phyloP scores from a whole-genome alignment of 2,329 filamentous ascomycete species.

The Nemania sp. region DNA sequence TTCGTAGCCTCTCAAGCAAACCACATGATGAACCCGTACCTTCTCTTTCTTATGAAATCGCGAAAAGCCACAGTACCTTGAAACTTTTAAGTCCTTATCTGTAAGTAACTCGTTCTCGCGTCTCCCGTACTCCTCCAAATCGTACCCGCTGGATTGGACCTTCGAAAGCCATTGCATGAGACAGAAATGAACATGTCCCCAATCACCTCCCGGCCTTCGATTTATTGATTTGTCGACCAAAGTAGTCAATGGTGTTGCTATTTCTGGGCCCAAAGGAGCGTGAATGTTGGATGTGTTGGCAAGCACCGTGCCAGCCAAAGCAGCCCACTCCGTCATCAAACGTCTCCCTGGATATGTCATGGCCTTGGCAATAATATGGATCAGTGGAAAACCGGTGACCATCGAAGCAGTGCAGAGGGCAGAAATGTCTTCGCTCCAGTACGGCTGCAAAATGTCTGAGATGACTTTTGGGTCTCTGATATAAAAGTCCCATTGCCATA shows the following conservation, averaged over 20 bases:
- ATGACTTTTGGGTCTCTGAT: neutral
- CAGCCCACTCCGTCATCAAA: neutral
- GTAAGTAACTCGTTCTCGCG: conserved; percentile 10
- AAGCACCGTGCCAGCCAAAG: neutral
- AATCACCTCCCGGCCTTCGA: neutral
- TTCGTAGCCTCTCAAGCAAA: conserved; percentile 15
- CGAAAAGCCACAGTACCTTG: neutral
- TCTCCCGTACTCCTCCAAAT: conserved; percentile 10
- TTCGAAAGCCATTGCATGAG: conserved; percentile 3
- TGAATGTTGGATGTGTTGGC: conserved; percentile 3
- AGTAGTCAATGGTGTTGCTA: neutral
- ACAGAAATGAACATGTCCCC: neutral
- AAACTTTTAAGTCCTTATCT: neutral
- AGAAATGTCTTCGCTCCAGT: conserved; percentile 9
- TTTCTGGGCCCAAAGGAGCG: neutral
- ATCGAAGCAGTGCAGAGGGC: conserved; percentile 9
- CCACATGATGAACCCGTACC: neutral
- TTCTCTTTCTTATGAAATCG: neutral
- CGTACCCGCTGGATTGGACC: conserved; percentile 1
- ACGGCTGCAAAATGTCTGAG: neutral
- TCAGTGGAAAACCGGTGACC: neutral
- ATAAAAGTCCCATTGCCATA: neutral
- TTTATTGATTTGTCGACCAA: neutral
- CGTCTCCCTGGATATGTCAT: neutral
- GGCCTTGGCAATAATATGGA: neutral